Evolutionary conservation across 805 yeast species (phyloP), one percentile per base, ranked within the genome.

Genomic region (Wickerhamomyces hampshirensis): DNA sequence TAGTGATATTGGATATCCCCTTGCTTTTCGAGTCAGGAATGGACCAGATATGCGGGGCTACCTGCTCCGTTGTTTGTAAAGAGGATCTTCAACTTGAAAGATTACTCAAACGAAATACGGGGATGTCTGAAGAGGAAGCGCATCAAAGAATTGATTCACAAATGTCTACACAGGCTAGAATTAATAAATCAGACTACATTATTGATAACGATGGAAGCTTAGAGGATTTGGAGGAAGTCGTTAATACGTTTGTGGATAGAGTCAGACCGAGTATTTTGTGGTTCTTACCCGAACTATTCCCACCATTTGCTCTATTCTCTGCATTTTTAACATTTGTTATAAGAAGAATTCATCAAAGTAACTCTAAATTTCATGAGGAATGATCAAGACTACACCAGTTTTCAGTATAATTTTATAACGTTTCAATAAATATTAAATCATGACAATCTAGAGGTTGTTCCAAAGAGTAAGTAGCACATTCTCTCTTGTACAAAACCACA

Each of bases 1-100:
- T 87, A 53, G 88, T 87, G 4, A 62, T 93, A 0, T 59, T 93
- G 33, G 99, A 93, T 53, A 91, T 94, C 3, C 99, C 99, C 1
- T 63, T 93, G 26, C 63, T 93, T 14, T 93, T 85, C 58, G 98
- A 93, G 57, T 71, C 87, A 24, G 75, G 77, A 2, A 65, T 91
- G 47, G 78, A 86, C 52, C 49, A 55, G 31, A 61, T 81, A 17
- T 91, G 98, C 55, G 95, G 93, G 0, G 55, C 65, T 8, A 73
- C 80, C 0, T 57, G 91, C 3, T 79, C 84, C 12, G 86, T 89
- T 0, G 59, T 80, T 1, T 84, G 95, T 45, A 63, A 66, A 10
- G 63, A 62, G 15, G 70, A 71, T 2, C 39, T 59, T 2, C 97
- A 93, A 55, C 44, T 82, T 26, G 61, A 69, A 42, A 66, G 98